Evolutionary conservation across 2,329 filamentous ascomycete genomes (phyloP).

Genomic region (Tolypocladium tundrense): DNA sequence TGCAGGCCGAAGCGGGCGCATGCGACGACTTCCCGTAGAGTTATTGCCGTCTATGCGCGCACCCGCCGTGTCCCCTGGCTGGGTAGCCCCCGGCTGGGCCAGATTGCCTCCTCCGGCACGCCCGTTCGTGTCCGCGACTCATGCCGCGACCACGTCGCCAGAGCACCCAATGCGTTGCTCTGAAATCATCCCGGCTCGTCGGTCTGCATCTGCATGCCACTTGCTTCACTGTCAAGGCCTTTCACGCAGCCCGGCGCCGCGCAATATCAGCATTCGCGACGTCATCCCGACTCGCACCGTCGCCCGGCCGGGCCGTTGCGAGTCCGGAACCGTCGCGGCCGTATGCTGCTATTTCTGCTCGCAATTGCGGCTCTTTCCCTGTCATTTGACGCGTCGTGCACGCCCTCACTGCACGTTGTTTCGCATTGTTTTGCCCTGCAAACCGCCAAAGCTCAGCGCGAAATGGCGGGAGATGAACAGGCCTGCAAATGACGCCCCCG

Average conservation of each 20-base stretch:
- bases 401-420: background rate
- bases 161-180: background rate
- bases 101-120: background rate
- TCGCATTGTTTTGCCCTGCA: background rate
- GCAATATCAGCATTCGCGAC: background rate
- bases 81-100: conserved; percentile 1
- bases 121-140: background rate
- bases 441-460: background rate
- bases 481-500: background rate
- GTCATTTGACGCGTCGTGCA: background rate
- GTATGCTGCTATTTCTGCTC: background rate
- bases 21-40: background rate
- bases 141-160: background rate
- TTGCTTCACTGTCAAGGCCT: background rate
- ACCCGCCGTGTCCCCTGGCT: background rate
- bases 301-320: background rate
- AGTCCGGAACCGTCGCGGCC: background rate
- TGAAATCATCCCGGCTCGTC: background rate
- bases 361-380: background rate
- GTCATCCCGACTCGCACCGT: background rate
- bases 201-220: background rate
- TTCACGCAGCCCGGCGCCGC: background rate
- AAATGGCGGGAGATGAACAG: background rate
- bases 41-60: conserved; percentile 4
- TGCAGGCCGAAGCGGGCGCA: background rate